Base-by-base conservation (phyloP, 306 rosid genomes). In the Quillaja saponaria region DNA sequence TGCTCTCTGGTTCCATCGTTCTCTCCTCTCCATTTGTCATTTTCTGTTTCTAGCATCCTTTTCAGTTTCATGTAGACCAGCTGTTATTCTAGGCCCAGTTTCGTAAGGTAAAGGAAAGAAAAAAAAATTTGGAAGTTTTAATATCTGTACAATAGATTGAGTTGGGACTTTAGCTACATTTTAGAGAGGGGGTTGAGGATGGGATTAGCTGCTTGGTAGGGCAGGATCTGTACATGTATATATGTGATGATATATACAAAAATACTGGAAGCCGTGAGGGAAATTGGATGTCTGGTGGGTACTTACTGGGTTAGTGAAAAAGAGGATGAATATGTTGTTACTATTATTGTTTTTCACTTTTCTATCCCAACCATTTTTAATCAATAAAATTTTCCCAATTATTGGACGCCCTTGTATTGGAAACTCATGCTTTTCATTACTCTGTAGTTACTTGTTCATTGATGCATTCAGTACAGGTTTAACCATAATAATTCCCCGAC, bases 241-340 rank as follows among this genome's bases (percentile, higher is more conserved):
- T 81, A 84, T 84, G 84, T 81, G 80, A 79, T 70, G 82, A 81
- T 81, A 81, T 80, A 84, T 80, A 76, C 84, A n/a, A 41, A 33
- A 68, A 49, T 49, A 62, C 53, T 42, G 87, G 85, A 71, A 80
- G 75, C 78, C 74, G 55, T 15, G 85, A 65, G 84, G 81, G 78
- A 71, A 81, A 72, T 64, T 77, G 78, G 76, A 79, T 77, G 82
- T 45, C 66, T 61, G 85, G 81, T 84, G 82, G 90, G 69, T 79
- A 64, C 71, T 66, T 74, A 52, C 54, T 72, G 80, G 80, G 78
- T 64, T 85, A 35, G 85, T 66, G 71, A n/a, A 84, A 63, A 58
- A 78, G 78, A 73, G 76, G 80, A 80, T 82, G 80, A 72, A 79
- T 58, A 69, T 82, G 78, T 66, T 71, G 65, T 74, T 81, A 66